phyloP scores from a whole-genome alignment of 2,329 filamentous ascomycete genomes.

The Allantophomopsis cytisporea region DNA sequence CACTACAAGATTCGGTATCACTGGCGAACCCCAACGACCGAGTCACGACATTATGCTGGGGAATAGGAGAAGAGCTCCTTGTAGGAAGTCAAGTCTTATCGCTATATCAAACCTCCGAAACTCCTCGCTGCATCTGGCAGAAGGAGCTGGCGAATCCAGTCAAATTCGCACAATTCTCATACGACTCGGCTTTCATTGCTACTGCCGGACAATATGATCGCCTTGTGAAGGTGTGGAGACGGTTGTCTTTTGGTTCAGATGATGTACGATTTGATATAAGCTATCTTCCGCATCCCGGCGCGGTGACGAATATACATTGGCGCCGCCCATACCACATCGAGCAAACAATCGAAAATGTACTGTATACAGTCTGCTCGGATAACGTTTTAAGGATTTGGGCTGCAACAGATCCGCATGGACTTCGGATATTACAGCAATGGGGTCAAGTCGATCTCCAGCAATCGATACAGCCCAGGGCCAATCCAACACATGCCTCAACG shows the following conservation, averaged over 20 bases:
- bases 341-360: constrained; percentile 69
- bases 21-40: constrained; percentile 24
- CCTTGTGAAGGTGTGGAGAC: constrained; percentile 85
- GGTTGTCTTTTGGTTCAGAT: constrained; percentile 69
- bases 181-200: constrained; percentile 77
- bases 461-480: constrained; percentile 39
- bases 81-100: constrained; percentile 58
- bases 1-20: constrained; percentile 46
- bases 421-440: constrained; percentile 67
- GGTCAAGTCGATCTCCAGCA: constrained; percentile 63
- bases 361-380: constrained; percentile 83
- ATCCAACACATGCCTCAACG: constrained; percentile 10
- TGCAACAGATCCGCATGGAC: constrained; percentile 55
- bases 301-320: constrained; percentile 81
- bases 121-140: constrained; percentile 54
- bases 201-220: constrained; percentile 67
- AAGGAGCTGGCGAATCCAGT: constrained; percentile 59
- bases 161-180: constrained; percentile 67
- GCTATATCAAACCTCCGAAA: constrained; percentile 43
- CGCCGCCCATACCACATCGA: constrained; percentile 63
- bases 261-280: constrained; percentile 81
- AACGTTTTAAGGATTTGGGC: constrained; percentile 75
- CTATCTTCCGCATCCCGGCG: constrained; percentile 73
- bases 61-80: constrained; percentile 70
- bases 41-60: constrained; percentile 67